phyloP scores from a whole-genome alignment of 805 yeast genomes.

The Starmerella bombicola region DNA sequence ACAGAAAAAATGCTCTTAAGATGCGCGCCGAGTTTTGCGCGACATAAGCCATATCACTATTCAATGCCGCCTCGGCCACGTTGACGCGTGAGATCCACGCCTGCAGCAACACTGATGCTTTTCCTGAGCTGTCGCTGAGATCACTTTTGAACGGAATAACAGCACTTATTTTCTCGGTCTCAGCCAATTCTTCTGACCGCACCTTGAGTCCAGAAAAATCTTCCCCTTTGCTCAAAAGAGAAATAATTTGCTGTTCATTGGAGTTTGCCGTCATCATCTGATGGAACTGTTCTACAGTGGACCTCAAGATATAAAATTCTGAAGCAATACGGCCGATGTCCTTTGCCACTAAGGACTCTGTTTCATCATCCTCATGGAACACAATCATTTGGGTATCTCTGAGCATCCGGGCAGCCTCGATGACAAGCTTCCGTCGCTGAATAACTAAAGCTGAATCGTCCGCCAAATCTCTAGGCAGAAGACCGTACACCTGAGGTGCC shows the following conservation, averaged over 20 bases:
- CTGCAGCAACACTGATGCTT: conserved; percentile 77
- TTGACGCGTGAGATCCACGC: conserved; percentile 68
- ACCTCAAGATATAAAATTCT: conserved; percentile 76
- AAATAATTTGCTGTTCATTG: conserved; percentile 80
- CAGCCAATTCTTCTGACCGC: conserved; percentile 75
- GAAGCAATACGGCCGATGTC: conserved; percentile 92
- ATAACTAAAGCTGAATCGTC: conserved; percentile 72
- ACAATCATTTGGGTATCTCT: conserved; percentile 87
- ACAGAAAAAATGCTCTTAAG: conserved; percentile 75
- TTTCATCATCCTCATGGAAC: conserved; percentile 61
- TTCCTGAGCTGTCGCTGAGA: conserved; percentile 40
- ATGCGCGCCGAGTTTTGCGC: conserved; percentile 94
- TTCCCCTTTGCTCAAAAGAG: conserved; percentile 80
- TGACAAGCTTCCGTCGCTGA: conserved; percentile 61
- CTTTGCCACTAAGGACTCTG: conserved; percentile 61
- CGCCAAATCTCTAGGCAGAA: conserved; percentile 72
- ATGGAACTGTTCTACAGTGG: conserved; percentile 80
- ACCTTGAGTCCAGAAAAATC: conserved; percentile 86
- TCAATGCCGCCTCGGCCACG: conserved; percentile 66
- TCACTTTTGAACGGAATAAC: conserved; percentile 21
- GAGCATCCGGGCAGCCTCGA: conserved; percentile 68
- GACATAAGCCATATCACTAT: conserved; percentile 80
- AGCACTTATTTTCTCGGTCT: conserved; percentile 50
- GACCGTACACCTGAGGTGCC: conserved; percentile 85
- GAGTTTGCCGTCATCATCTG: conserved; percentile 72